Evolutionary conservation across 345 rosid species (phyloP).

Genomic region (Eucalyptus caleyi): DNA sequence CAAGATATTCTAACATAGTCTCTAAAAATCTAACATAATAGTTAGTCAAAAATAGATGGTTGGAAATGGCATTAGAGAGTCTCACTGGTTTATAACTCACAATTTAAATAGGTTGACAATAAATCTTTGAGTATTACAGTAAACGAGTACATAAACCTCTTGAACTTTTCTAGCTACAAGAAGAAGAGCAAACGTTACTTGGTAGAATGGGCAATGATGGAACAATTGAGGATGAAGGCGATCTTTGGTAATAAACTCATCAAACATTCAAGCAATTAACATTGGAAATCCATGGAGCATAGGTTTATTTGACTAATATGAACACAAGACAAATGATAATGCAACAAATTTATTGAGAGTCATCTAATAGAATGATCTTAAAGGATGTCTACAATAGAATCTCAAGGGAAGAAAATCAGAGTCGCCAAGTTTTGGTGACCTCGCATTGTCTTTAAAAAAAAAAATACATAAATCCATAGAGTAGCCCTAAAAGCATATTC

Average conservation of each 20-base stretch:
- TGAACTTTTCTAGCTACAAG: no score
- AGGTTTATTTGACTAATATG: no score
- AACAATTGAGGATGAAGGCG: neutral
- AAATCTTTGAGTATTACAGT: no score
- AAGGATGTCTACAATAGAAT: neutral
- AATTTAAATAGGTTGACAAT: fast-evolving
- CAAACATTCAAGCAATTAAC: neutral
- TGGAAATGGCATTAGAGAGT: no score
- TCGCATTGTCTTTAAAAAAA: neutral
- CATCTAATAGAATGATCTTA: neutral
- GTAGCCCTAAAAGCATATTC: neutral
- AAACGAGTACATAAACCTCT: fast-evolving
- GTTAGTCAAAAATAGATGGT: no score
- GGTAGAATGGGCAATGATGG: neutral
- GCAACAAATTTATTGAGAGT: neutral
- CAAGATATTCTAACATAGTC: no score
- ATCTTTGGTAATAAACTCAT: neutral
- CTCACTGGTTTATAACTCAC: no score
- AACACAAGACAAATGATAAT: neutral
- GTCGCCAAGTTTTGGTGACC: neutral
- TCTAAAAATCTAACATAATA: no score
- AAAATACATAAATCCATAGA: neutral
- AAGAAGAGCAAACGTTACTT: neutral
- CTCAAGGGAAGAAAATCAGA: neutral
- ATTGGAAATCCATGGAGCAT: no score